Evolutionary conservation across 352 stramenopile species (phyloP), one percentile per base, ranked within the genome.

Genomic region (Peronosclerospora sorghi): DNA sequence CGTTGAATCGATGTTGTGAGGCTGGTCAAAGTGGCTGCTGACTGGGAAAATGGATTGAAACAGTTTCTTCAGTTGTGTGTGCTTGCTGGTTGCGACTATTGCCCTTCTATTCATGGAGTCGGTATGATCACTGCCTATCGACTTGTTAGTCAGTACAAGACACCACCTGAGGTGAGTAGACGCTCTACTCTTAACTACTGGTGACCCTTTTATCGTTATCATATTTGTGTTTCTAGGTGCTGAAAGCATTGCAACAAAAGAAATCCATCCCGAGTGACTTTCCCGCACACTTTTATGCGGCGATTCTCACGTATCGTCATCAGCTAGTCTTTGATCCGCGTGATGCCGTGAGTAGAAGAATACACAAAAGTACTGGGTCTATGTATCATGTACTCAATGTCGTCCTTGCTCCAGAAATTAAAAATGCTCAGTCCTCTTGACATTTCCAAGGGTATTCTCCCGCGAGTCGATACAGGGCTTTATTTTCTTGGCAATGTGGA

Each of bases 21-120:
- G 3, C 4, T 42, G 12, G 41, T 26, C 19, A 43, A 18, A 8
- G 29, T 13, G 10, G 5, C 9, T 21, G 10, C 19, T 45, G 28
- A 45, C 17, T 2, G 39, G 26, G 30, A 3, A 32, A 8, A 24
- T 54, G 24, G 40, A n/a, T 19, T 36, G 32, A 13, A 19, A 6
- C 36, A 89, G 77, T 88, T 90, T 48, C 51, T 90, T 29, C 57
- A 82, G 24, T 39, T 95, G 0, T 96, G 86, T 23, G 74, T 96
- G 15, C 59, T 96, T 1, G 68, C 69, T 46, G 86, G 86, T 5
- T 96, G 86, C 35, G 86, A 96, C 58, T 96, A 96, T 40, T 94
- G 83, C 35, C 61, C 75, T 4, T 83, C 74, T 0, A 44, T 95
- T 9, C 46, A 41, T 23, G 74, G 80, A 1, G 55, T 96, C 35